phyloP scores from a whole-genome alignment of 768 basidiomycete genomes.

The Macrolepiota dolichaula region DNA sequence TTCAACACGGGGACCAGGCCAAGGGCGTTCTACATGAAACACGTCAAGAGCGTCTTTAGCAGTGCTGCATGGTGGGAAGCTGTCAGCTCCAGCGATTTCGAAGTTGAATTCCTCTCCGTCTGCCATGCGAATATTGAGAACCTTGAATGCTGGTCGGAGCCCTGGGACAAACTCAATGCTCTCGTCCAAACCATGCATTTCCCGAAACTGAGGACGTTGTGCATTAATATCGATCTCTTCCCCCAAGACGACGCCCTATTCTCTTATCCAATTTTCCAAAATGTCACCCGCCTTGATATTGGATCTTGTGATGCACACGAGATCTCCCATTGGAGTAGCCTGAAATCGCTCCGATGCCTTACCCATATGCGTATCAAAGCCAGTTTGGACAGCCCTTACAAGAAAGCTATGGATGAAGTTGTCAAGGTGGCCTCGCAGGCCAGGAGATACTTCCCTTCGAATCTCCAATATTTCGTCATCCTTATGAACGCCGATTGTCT shows the following conservation, averaged over 20 bases:
- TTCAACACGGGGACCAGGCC: background rate
- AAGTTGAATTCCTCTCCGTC: background rate
- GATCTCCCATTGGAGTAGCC: background rate
- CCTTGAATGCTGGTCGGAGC: slow-evolving; percentile 6
- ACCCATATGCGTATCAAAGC: slow-evolving; percentile 1
- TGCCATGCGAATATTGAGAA: background rate
- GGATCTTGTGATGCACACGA: background rate
- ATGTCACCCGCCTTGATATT: slow-evolving; percentile 6
- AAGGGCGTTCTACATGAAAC: background rate
- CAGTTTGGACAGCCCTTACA: background rate
- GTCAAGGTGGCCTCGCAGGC: background rate
- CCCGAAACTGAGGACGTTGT: background rate
- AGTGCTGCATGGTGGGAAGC: background rate
- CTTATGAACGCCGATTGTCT: background rate
- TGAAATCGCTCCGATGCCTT: background rate
- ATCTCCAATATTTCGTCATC: background rate
- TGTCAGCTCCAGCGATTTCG: background rate
- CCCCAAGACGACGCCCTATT: slow-evolving; percentile 1
- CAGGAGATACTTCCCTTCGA: background rate
- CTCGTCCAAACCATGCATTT: background rate
- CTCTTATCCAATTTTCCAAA: slow-evolving; percentile 1
- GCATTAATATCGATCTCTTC: background rate
- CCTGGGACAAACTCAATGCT: background rate
- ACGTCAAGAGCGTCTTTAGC: background rate
- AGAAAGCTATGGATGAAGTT: background rate